Evolutionary conservation across 768 basidiomycete genomes (phyloP), one percentile per base, ranked within the genome.

Genomic region (Calocybe indica): DNA sequence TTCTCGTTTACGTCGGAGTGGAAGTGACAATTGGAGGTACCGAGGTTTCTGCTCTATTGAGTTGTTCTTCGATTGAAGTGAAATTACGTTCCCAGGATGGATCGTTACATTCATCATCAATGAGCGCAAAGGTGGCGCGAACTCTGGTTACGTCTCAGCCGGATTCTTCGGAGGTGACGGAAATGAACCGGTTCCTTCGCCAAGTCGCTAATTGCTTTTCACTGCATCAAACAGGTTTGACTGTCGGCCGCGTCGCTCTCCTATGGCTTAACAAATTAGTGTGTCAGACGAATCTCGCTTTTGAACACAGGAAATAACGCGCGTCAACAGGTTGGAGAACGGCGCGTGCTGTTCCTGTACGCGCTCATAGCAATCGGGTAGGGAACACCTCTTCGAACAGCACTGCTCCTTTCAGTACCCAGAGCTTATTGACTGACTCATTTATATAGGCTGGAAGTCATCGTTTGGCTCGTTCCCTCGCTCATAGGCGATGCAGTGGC

Each of bases 391-490:
- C 31, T 48, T n/a, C 11, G 31, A 43, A 39, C 15, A 15, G 44
- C 10, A 32, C 11, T 28, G 7, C 31, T 10, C 28, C 8, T 33
- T 32, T 43, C 42, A 8, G 14, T 43, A 8, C 31, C 40, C 31
- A 6, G 12, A 8, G 8, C 29, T 43, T 5, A 30, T 5, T 37
- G 32, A 31, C 36, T 5, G 48, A 31, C 13, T 0, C 12, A 29
- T 13, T 37, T 46, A 12, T 36, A 29, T 38, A 82, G 82, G 3
- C 70, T 89, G 13, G 79, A 88, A 57, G 57, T 88, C 29, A 55
- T 83, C 6, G 67, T 89, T 35, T 90, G 87, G 86, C 70, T 83
- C 29, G 76, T 81, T 0, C 82, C 82, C 15, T 82, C 79, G 5
- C 67, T 88, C 11, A 67, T 86, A 7, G 83, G 77, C 2, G 73